Evolutionary conservation across 768 basidiomycete species (phyloP), one percentile per base, ranked within the genome.

Genomic region (Gautieria morchelliformis): DNA sequence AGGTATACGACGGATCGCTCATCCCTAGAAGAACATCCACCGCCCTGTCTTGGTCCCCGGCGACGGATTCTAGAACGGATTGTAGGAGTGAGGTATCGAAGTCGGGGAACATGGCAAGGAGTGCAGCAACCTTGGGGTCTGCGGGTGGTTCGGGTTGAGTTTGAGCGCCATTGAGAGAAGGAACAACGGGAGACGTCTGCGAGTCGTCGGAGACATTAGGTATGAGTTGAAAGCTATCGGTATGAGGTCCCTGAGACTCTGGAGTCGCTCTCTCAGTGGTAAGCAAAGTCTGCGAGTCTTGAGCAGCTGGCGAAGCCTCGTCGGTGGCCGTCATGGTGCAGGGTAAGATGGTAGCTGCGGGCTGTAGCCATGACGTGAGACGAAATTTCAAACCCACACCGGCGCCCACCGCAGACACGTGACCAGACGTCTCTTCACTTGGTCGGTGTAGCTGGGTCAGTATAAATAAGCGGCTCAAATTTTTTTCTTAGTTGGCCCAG

Each of bases 21-120:
- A 93, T 92, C 10, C 84, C 85, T 7, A 93, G 78, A 9, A 93
- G 74, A 1, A 76, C 71, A 63, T 93, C 89, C 56, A 92, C 77
- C 5, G 90, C 90, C 30, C 76, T 77, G 60, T 88, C 88, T 61
- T 89, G 82, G 62, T 88, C 73, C 11, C 83, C 78, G n/a, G 73
- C 65, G 5, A 85, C 85, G 6, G 84, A 85, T 58, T 89, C 81
- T 48, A 93, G 73, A 0, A 93, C 84, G 8, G 82, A 83, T 64
- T 76, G 75, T 83, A 92, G 70, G 51, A 90, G 72, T n/a, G 75
- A 65, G 51, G 83, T 79, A 60, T 92, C 89, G 63, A 89, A 89
- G 68, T 85, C 84, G 6, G 89, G 89, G 67, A 91, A 91, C 76
- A 90, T 84, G 8, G 75, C 78, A 47, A 77, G 78, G 48, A 90